Evolutionary conservation across 179 eudicot genomes (phyloP).

Genomic region (Vitellaria paradoxa): DNA sequence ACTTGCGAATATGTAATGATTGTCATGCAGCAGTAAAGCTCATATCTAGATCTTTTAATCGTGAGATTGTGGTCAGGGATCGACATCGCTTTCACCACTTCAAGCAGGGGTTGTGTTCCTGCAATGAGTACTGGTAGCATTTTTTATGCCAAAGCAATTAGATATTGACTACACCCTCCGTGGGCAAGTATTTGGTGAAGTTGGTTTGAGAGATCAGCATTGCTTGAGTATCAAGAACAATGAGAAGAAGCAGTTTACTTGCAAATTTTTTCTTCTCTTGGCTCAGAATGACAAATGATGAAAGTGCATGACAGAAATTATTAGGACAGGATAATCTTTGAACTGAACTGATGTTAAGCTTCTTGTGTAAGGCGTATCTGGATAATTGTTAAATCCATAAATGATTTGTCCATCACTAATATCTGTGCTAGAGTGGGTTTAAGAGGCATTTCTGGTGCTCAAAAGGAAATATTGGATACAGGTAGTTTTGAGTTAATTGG

Average conservation of each 20-base stretch:
- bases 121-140: constrained; percentile 44
- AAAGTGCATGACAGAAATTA: neutral
- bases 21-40: constrained; percentile 42
- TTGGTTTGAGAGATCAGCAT: neutral
- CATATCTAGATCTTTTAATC: constrained; percentile 33
- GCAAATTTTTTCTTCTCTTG: neutral
- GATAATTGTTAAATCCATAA: neutral
- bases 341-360: constrained; percentile 25
- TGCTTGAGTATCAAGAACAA: neutral
- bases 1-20: constrained; percentile 42
- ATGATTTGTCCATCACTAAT: constrained; percentile 19
- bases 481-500: constrained; percentile 23
- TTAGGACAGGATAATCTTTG: constrained; percentile 50
- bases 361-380: neutral
- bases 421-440: constrained; percentile 57
- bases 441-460: constrained; percentile 74
- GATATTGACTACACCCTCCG: neutral
- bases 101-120: constrained; percentile 37
- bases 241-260: neutral
- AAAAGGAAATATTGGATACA: constrained; percentile 73
- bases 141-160: neutral
- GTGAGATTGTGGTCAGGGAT: constrained; percentile 45
- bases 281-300: neutral
- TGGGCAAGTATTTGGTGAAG: constrained; percentile 2
- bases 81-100: constrained; percentile 47